These are phyloP conservation scores for Euphorbia neoarborescens DNA, from an alignment of 441 rosid species.

Conservation along the genomic window DNA sequence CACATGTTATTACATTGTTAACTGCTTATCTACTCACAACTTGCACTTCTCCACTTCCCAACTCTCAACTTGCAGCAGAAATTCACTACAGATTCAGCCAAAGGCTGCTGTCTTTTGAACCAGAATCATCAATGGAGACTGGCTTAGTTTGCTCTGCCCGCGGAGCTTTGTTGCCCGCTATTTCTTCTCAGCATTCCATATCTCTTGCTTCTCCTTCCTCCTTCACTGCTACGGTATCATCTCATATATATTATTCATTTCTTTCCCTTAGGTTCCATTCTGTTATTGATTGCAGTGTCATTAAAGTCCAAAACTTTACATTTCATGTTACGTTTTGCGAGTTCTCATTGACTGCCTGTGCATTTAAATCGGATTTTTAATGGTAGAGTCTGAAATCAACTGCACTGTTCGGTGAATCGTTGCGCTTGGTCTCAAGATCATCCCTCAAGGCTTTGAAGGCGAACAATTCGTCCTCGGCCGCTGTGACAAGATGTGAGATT, in stretches of 20 bases:
- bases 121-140: constrained; percentile 51
- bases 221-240: constrained; percentile 59
- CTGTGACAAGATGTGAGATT: constrained; percentile 64
- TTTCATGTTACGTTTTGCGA: no score
- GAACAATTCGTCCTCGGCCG: constrained; percentile 31
- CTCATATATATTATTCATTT: not conserved
- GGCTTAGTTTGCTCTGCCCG: constrained; percentile 55
- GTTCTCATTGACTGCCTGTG: no score
- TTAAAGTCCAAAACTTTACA: no score
- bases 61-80: constrained; percentile 12
- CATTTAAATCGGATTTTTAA: no score
- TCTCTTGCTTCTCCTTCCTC: constrained; percentile 48
- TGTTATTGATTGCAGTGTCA: no score
- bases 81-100: no score
- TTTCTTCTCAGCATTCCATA: constrained; percentile 63
- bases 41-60: not conserved
- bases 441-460: constrained; percentile 42
- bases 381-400: constrained; percentile 67
- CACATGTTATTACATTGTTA: constrained; percentile 43
- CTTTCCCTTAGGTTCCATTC: no score
- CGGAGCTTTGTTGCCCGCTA: constrained; percentile 52
- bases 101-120: not conserved
- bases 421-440: constrained; percentile 47
- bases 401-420: constrained; percentile 73
- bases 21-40: constrained; percentile 44